Conservation (phyloP, 2,329 filamentous ascomycete genomes). For the Fusarium abutilonis region DNA sequence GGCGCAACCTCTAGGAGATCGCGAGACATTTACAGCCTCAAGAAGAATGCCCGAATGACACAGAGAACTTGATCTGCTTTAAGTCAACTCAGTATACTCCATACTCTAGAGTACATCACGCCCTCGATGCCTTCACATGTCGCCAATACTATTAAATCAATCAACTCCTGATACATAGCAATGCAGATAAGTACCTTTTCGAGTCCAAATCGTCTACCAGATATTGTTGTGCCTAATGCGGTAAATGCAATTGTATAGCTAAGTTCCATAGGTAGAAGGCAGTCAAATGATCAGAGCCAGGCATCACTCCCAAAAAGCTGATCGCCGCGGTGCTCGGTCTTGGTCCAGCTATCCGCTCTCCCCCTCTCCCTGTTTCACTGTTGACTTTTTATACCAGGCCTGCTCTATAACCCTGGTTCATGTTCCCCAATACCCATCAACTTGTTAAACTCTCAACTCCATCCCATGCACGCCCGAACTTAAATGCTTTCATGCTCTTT, state of each 20-base stretch:
- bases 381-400: neutral
- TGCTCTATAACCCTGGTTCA: constrained; percentile 3
- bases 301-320: constrained; percentile 7
- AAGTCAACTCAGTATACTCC: neutral
- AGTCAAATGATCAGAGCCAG: neutral
- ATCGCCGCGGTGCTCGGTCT: constrained; percentile 4
- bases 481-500: constrained; percentile 1
- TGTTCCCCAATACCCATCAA: constrained; percentile 14
- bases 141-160: neutral
- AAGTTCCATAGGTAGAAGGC: neutral
- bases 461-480: constrained; percentile 1
- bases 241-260: neutral
- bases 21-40: constrained; percentile 26
- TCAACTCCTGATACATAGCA: neutral
- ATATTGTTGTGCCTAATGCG: neutral
- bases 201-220: neutral
- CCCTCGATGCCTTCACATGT: no score
- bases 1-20: constrained; percentile 1
- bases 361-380: neutral
- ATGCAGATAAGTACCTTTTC: neutral
- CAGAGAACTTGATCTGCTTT: neutral
- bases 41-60: constrained; percentile 9
- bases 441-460: constrained; percentile 21
- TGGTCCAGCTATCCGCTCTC: neutral
- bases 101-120: neutral